Conservation (phyloP, 805 yeast genomes). For the Ogataea saltuana region DNA sequence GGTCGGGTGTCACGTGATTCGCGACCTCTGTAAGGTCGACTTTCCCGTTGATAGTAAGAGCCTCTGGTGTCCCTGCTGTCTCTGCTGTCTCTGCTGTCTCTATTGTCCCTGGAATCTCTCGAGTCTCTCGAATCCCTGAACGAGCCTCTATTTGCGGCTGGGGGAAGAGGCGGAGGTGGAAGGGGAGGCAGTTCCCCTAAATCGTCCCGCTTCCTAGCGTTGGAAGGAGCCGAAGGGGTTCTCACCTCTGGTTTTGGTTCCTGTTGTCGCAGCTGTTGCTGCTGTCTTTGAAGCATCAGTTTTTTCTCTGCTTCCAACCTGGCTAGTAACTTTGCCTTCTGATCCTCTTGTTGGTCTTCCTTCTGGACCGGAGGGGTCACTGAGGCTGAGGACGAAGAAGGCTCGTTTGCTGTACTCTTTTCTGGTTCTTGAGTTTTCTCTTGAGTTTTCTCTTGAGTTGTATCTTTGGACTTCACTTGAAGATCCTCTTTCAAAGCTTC, state of each 20-base stretch:
- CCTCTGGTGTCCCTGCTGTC: slow-evolving; percentile 1
- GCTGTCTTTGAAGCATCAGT: slow-evolving; percentile 16
- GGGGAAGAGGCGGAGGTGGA: slow-evolving; percentile 23
- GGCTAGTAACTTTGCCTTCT: slow-evolving; percentile 11
- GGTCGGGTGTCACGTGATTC: slow-evolving; percentile 3
- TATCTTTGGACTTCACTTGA: not conserved
- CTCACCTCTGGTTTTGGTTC: slow-evolving; percentile 2
- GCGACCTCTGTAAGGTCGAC: not conserved
- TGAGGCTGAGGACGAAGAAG: not conserved
- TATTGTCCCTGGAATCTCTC: slow-evolving; percentile 2
- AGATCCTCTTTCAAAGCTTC: too few relatives aligned
- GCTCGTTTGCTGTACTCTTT: not conserved
- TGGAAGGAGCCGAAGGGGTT: slow-evolving; percentile 1
- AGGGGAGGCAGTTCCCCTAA: slow-evolving; percentile 8
- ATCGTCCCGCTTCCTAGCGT: not conserved
- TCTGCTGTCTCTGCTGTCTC: slow-evolving; percentile 5
- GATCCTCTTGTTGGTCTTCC: not conserved
- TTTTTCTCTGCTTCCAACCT: slow-evolving; percentile 21
- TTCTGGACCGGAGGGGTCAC: not conserved
- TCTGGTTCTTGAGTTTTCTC: not conserved
- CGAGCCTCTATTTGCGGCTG: slow-evolving; percentile 6
- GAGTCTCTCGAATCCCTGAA: slow-evolving; percentile 5
- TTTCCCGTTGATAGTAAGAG: not conserved
- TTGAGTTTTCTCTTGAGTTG: not conserved
- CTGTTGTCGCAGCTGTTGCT: slow-evolving; percentile 6